Evolutionary conservation across 805 yeast genomes (phyloP).

Genomic region (Maudiozyma barnettii): DNA sequence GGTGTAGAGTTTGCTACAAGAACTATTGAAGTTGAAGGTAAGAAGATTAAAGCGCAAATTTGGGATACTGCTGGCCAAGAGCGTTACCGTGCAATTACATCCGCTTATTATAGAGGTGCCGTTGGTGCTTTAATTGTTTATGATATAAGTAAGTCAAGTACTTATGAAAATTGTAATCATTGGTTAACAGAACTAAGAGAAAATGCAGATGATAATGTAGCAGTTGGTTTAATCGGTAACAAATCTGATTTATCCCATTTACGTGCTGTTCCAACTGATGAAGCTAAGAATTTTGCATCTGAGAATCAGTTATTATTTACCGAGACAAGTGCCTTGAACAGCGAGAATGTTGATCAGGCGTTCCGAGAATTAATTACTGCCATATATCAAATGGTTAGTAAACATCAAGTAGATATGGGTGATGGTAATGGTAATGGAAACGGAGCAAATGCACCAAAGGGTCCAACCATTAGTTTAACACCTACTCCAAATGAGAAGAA

Average conservation of each 20-base stretch:
- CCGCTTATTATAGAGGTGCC: slow-evolving; percentile 96
- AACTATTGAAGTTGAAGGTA: slow-evolving; percentile 79
- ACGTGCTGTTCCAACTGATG: slow-evolving; percentile 96
- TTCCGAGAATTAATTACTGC: slow-evolving; percentile 89
- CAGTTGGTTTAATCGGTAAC: slow-evolving; percentile 88
- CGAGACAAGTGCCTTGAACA: slow-evolving; percentile 89
- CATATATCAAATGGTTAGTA: slow-evolving; percentile 88
- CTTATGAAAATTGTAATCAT: slow-evolving; percentile 75
- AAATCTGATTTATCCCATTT: slow-evolving; percentile 84
- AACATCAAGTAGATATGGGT: slow-evolving; percentile 83
- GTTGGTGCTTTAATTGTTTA: slow-evolving; percentile 94
- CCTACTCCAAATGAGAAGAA: slow-evolving; percentile 85
- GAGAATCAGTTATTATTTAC: slow-evolving; percentile 89
- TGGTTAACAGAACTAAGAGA: slow-evolving; percentile 88
- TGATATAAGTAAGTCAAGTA: slow-evolving; percentile 84
- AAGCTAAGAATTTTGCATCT: slow-evolving; percentile 87
- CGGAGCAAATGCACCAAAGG: slow-evolving; percentile 40
- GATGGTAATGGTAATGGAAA: slow-evolving; percentile 42
- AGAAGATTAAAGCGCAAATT: slow-evolving; percentile 78
- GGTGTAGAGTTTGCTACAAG: slow-evolving; percentile 98
- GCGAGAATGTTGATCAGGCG: slow-evolving; percentile 90
- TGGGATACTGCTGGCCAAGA: slow-evolving; percentile 99
- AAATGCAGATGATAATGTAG: slow-evolving; percentile 91
- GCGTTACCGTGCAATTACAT: slow-evolving; percentile 93
- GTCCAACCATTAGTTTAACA: slow-evolving; percentile 86